phyloP scores from a whole-genome alignment of 2,329 filamentous ascomycete genomes.

The Colletotrichum kahawae region DNA sequence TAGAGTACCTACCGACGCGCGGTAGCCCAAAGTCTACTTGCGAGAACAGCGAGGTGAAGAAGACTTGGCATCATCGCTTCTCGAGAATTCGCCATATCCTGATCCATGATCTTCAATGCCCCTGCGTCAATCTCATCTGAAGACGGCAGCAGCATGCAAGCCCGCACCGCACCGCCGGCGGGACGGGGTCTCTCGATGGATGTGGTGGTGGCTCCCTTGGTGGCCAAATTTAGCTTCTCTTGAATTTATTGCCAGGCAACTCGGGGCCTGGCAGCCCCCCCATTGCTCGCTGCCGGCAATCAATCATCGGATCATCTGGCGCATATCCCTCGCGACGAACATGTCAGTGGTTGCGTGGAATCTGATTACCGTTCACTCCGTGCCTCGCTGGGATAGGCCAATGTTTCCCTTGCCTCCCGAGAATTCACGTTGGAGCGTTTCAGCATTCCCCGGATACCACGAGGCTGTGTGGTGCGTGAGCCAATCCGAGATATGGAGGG shows the following conservation, averaged over 20 bases:
- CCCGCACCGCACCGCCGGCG: background rate
- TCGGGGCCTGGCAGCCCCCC: background rate
- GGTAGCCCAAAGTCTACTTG: background rate
- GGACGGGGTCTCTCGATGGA: background rate
- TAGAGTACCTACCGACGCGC: background rate
- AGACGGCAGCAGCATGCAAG: slow-evolving; percentile 10
- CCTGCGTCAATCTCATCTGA: slow-evolving; percentile 15
- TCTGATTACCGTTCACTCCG: background rate
- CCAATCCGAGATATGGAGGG: background rate
- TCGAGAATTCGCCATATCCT: background rate
- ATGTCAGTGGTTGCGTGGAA: background rate
- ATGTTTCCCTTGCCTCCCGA: background rate
- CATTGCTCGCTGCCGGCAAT: background rate
- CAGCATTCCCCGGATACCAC: slow-evolving; percentile 7
- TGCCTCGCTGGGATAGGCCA: background rate
- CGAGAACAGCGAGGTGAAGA: background rate
- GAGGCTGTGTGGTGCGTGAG: background rate
- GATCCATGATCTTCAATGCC: slow-evolving; percentile 13
- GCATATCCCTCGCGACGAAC: background rate
- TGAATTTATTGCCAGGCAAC: background rate
- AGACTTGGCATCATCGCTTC: background rate
- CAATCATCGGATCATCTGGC: slow-evolving; percentile 1
- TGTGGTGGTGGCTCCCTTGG: background rate
- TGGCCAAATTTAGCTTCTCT: background rate
- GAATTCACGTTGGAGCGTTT: background rate